These are phyloP conservation scores for Trichothecium roseum DNA, from an alignment of 2,329 filamentous ascomycete genomes.

Conservation along the genomic window DNA sequence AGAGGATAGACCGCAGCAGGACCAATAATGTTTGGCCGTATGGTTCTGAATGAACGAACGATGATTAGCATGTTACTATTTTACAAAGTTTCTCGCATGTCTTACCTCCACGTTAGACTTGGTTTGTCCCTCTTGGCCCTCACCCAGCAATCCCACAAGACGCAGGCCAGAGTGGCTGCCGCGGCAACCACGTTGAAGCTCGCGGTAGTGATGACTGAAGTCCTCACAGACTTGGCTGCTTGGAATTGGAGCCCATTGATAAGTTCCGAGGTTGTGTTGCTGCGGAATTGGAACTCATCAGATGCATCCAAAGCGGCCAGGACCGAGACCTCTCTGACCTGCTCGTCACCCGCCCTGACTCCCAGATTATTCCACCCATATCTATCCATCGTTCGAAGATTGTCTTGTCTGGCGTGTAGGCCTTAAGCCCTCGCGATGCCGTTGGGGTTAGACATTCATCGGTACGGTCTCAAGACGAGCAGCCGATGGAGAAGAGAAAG, in stretches of 20 bases:
- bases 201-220: conserved; percentile 50
- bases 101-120: conserved; percentile 31
- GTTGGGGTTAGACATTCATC: no score
- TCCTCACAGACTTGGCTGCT: conserved; percentile 46
- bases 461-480: no score
- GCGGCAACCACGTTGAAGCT: conserved; percentile 51
- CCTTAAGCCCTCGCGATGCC: no score
- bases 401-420: no score
- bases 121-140: conserved; percentile 29
- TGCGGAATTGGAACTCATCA: background rate
- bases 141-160: conserved; percentile 45
- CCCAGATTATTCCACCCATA: no score
- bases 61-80: background rate
- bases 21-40: conserved; percentile 30
- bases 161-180: conserved; percentile 43
- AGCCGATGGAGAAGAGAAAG: no score
- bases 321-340: background rate
- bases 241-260: conserved; percentile 42
- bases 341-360: background rate
- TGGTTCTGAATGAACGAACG: conserved; percentile 15
- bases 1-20: conserved; percentile 43
- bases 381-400: no score
- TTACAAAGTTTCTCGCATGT: background rate
- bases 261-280: conserved; percentile 33
- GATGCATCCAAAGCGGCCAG: background rate